Percentiles rank a stretch among this genome's conserved stretches.
phyloP scores from a whole-genome alignment of 176 grass and related monocot species.

The Aegilops sharonensis region DNA sequence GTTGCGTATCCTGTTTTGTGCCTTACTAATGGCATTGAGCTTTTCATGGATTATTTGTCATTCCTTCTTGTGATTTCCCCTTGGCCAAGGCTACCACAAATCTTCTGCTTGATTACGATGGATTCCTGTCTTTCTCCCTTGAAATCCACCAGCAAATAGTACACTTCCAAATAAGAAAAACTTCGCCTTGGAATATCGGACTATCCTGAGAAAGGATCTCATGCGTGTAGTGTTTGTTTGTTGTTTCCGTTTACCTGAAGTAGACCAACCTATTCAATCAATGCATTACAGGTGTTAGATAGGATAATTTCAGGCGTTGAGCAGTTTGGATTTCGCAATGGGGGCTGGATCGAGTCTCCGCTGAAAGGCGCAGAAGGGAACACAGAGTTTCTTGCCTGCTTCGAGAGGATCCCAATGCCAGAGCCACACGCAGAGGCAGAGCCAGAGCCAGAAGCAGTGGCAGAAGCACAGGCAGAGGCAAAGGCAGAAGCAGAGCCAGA shows the following conservation, averaged over 20 bases:
- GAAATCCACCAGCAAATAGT: background rate
- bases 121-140: background rate
- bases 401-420: constrained; percentile 18
- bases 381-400: constrained; percentile 78
- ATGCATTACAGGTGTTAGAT: constrained; percentile 60
- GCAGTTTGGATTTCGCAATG: constrained; percentile 70
- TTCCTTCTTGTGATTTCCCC: background rate
- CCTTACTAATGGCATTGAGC: background rate
- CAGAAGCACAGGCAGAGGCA: background rate
- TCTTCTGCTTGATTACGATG: background rate
- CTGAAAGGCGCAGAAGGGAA: constrained; percentile 90
- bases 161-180: background rate
- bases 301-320: constrained; percentile 90
- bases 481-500: background rate
- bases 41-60: background rate
- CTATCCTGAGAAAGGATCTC: background rate
- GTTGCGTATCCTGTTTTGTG: background rate
- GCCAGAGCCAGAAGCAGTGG: background rate
- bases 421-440: background rate
- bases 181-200: background rate
- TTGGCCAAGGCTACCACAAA: background rate
- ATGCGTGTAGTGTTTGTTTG: background rate
- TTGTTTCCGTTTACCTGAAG: background rate
- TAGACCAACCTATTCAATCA: background rate
- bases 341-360: constrained; percentile 90